Conservation (phyloP, 768 basidiomycete species). For the Leccinum sublutescens region DNA sequence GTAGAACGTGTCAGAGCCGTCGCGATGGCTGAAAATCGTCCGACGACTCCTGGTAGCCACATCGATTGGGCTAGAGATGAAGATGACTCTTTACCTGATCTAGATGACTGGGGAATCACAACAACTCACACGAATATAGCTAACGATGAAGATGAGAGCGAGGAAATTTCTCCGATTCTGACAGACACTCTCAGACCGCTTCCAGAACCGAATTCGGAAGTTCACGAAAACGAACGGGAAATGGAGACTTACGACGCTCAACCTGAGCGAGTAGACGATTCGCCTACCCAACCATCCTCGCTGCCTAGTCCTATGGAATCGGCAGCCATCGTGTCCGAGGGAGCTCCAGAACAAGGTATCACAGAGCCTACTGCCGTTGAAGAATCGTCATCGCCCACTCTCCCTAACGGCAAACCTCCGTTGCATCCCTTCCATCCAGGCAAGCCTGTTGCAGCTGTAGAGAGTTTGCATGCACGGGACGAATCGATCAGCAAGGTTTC, state of each 20-base stretch:
- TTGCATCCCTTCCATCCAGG: slow-evolving; percentile 48
- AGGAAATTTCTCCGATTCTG: slow-evolving; percentile 66
- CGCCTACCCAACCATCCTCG: slow-evolving; percentile 8
- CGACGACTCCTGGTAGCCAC: slow-evolving; percentile 72
- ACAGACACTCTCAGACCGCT: slow-evolving; percentile 61
- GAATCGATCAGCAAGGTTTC: slow-evolving; percentile 15
- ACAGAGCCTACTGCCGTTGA: slow-evolving; percentile 10
- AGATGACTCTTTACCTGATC: slow-evolving; percentile 74
- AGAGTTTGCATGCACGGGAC: slow-evolving; percentile 15
- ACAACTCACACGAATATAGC: slow-evolving; percentile 36
- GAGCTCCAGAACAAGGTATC: slow-evolving; percentile 20
- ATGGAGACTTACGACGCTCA: slow-evolving; percentile 19
- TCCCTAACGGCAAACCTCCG: slow-evolving; percentile 21
- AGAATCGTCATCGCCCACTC: slow-evolving; percentile 6
- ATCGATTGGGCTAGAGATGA: slow-evolving; percentile 91
- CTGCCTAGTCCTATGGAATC: slow-evolving; percentile 5
- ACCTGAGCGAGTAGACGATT: slow-evolving; percentile 7
- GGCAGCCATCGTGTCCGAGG: neutral
- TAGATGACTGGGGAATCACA: slow-evolving; percentile 82
- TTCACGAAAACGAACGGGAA: slow-evolving; percentile 20
- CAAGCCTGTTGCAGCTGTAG: slow-evolving; percentile 38
- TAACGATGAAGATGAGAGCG: slow-evolving; percentile 30
- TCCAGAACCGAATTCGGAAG: slow-evolving; percentile 43
- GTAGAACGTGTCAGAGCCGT: slow-evolving; percentile 75
- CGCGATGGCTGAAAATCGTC: slow-evolving; percentile 66